Conservation (phyloP, 2,329 filamentous ascomycete genomes). For the Monosporascus cannonballus region DNA sequence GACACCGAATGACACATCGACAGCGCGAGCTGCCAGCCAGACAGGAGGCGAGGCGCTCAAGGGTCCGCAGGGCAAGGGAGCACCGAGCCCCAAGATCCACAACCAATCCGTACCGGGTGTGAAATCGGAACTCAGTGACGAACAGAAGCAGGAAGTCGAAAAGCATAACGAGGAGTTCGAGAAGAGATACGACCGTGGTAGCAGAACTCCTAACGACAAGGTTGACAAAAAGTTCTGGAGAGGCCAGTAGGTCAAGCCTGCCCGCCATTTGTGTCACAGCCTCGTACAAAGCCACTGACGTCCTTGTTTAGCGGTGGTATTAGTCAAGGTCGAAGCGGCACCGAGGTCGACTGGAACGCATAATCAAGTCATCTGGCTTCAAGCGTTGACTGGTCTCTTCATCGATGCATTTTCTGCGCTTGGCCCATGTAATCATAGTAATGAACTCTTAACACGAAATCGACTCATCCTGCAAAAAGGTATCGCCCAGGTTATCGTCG, state of each 20-base stretch:
- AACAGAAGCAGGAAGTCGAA: slow-evolving; percentile 51
- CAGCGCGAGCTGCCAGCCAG: slow-evolving; percentile 20
- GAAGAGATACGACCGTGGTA: slow-evolving; percentile 42
- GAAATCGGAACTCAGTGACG: slow-evolving; percentile 34
- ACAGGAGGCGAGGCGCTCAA: slow-evolving; percentile 27
- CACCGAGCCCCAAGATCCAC: slow-evolving; percentile 44
- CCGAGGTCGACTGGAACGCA: slow-evolving; percentile 21
- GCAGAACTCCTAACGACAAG: slow-evolving; percentile 38
- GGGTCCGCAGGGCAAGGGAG: slow-evolving; percentile 22
- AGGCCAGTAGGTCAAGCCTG: slow-evolving; percentile 28
- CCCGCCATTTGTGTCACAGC: not conserved
- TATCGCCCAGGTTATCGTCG: too few species aligned
- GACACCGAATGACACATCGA: slow-evolving; percentile 22
- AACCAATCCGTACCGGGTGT: slow-evolving; percentile 38
- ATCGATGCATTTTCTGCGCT: not conserved
- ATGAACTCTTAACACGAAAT: too few species aligned
- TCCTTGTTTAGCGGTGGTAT: not conserved
- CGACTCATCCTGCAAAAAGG: too few species aligned
- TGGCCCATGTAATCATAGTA: not conserved
- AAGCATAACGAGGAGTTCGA: slow-evolving; percentile 54
- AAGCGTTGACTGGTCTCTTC: too few species aligned
- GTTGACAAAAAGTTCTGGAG: slow-evolving; percentile 52
- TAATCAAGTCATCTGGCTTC: slow-evolving; percentile 1
- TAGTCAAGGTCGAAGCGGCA: slow-evolving; percentile 11
- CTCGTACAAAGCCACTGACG: not conserved